Evolutionary conservation across 2,329 filamentous ascomycete genomes (phyloP).

Genomic region (Colletotrichum tropicale): DNA sequence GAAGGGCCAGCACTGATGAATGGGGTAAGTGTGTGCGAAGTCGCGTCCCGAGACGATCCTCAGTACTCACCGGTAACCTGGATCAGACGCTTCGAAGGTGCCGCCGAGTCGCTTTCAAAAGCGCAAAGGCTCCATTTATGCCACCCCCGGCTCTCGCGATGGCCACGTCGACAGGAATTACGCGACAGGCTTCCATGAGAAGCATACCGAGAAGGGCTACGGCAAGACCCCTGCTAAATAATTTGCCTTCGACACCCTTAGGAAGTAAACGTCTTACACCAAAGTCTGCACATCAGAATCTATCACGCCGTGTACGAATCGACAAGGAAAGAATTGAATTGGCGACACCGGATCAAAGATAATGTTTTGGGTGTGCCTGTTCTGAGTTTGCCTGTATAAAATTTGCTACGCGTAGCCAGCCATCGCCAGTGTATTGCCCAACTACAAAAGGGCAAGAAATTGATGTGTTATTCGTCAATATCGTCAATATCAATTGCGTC

Average conservation of each 20-base stretch:
- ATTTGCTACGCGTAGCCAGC: conserved; percentile 2
- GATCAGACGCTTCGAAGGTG: conserved; percentile 67
- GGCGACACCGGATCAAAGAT: neutral
- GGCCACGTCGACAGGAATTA: conserved; percentile 67
- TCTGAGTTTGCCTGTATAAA: conserved; percentile 1
- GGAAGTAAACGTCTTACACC: neutral
- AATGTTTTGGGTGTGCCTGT: neutral
- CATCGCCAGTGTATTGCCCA: neutral
- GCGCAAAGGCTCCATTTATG: conserved; percentile 71
- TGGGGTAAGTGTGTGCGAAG: conserved; percentile 45
- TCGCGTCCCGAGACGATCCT: neutral
- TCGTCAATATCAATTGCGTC: conserved; percentile 85
- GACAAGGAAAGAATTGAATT: neutral
- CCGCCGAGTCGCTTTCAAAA: conserved; percentile 73
- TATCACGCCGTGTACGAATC: neutral
- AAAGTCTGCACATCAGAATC: neutral
- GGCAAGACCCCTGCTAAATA: conserved; percentile 32
- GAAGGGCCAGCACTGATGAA: conserved; percentile 47
- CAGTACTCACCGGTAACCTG: conserved; percentile 2
- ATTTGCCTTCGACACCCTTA: neutral
- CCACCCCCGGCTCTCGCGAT: conserved; percentile 68
- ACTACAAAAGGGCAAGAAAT: neutral
- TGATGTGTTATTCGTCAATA: conserved; percentile 62
- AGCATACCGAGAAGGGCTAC: conserved; percentile 56
- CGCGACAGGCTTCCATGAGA: conserved; percentile 65